Evolutionary conservation across 495 filamentous ascomycete species (phyloP).

Genomic region (Daldinia bambusicola): DNA sequence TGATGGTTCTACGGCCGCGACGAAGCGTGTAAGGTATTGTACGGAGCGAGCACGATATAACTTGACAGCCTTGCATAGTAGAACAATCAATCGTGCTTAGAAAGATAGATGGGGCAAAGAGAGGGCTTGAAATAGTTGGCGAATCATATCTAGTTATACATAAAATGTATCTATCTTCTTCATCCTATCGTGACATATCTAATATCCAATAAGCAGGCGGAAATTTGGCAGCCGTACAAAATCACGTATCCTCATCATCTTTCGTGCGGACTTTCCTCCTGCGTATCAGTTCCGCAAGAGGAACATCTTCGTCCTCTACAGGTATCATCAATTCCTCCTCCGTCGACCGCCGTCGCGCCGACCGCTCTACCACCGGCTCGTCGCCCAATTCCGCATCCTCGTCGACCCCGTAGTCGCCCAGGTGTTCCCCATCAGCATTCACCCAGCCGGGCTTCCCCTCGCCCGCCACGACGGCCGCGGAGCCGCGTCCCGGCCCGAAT

Average conservation of each 20-base stretch:
- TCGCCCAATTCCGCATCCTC: conserved; percentile 82
- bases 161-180: background rate
- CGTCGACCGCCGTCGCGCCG: background rate
- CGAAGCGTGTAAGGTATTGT: conserved; percentile 4
- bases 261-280: conserved; percentile 54
- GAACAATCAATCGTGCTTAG: conserved; percentile 26
- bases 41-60: conserved; percentile 9
- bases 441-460: conserved; percentile 76
- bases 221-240: too few relatives aligned
- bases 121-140: conserved; percentile 1
- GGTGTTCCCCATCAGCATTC: conserved; percentile 84
- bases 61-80: conserved; percentile 33
- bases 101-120: conserved; percentile 16
- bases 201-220: too few relatives aligned
- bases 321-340: conserved; percentile 9
- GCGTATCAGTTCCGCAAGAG: conserved; percentile 72
- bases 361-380: conserved; percentile 52
- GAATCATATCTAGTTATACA: background rate
- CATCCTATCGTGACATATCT: background rate
- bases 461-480: conserved; percentile 25
- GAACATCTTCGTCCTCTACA: conserved; percentile 75
- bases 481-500: background rate
- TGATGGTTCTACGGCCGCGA: conserved; percentile 2
- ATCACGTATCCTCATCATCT: conserved; percentile 44
- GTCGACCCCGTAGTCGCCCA: conserved; percentile 92